A percentile compares a stretch with the other conserved stretches of the same genome.
These are phyloP conservation scores for Colletotrichum abscissum DNA, from an alignment of 2,329 filamentous ascomycete genomes.

Conservation along the genomic window DNA sequence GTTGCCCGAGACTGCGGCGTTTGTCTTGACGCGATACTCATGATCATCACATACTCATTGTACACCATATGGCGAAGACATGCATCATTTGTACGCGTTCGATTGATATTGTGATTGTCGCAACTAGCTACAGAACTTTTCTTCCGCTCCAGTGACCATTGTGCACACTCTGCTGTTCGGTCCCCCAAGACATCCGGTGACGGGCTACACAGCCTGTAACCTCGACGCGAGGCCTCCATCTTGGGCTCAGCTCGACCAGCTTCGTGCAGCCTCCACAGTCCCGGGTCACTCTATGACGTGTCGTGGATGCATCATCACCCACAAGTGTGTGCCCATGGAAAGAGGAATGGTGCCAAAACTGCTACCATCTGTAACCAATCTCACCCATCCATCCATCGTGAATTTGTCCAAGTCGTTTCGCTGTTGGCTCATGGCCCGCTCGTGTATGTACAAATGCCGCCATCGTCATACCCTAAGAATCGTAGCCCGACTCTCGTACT, in stretches of 20 bases:
- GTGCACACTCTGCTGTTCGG: not conserved
- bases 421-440: not conserved
- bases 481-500: not conserved
- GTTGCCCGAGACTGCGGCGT: not conserved
- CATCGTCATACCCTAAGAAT: conserved; percentile 9
- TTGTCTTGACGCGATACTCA: not conserved
- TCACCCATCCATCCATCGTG: not conserved
- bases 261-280: not conserved
- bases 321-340: not conserved
- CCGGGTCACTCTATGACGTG: not conserved
- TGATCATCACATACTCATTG: not conserved
- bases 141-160: not conserved
- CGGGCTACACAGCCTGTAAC: conserved; percentile 7
- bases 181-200: not conserved
- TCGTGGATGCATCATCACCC: conserved; percentile 8
- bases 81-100: conserved; percentile 16
- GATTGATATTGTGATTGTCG: conserved; percentile 9
- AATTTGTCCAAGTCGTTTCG: not conserved
- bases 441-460: conserved; percentile 30
- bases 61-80: not conserved
- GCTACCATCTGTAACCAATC: conserved; percentile 21
- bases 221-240: not conserved
- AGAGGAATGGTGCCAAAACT: not conserved
- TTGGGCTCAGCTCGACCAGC: conserved; percentile 10
- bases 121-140: not conserved